phyloP scores from a whole-genome alignment of 208 protist genomes.

The Trypanosomatidae sp. region DNA sequence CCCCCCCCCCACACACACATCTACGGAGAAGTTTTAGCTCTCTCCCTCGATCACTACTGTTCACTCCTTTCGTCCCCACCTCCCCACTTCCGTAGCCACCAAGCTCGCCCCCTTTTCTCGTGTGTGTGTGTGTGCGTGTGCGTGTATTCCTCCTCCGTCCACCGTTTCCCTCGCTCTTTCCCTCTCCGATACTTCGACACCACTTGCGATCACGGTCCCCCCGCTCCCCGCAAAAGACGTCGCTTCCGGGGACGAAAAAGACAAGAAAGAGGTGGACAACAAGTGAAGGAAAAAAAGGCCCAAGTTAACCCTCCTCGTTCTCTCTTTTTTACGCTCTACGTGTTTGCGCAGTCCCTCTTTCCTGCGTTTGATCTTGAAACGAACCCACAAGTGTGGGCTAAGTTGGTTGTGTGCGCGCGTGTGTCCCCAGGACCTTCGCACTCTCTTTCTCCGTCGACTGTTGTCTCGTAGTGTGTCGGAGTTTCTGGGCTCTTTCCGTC shows the following conservation, averaged over 20 bases:
- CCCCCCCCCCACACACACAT: background rate
- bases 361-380: background rate
- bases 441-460: background rate
- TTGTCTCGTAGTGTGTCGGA: background rate
- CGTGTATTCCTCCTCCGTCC: background rate
- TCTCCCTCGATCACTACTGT: background rate
- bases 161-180: background rate
- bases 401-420: background rate
- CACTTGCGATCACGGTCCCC: background rate
- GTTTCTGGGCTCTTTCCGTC: background rate
- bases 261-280: background rate
- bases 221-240: background rate
- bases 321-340: background rate
- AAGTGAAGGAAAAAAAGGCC: no score
- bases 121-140: background rate
- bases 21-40: background rate
- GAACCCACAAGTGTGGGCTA: background rate
- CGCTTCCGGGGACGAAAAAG: background rate
- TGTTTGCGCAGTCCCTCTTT: background rate
- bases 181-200: background rate
- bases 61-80: background rate
- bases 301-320: background rate
- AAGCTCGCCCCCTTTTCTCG: constrained; percentile 6
- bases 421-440: background rate
- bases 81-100: background rate